Evolutionary conservation across 2,329 filamentous ascomycete species (phyloP).

Genomic region (Aspergillus sp.): DNA sequence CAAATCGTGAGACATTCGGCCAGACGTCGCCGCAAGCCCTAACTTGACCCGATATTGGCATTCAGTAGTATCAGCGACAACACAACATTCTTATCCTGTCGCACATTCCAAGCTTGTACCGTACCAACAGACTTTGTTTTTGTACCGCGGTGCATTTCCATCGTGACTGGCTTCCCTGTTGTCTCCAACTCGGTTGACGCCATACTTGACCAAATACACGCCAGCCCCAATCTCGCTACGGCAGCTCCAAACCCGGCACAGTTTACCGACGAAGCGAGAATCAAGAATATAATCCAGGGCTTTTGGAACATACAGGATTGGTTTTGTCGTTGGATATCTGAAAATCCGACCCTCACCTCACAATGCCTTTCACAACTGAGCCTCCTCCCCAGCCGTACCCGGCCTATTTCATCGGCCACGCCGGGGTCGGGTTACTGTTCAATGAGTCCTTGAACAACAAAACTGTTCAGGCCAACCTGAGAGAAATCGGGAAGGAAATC

Average conservation of each 20-base stretch:
- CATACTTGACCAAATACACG: background rate
- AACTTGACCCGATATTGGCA: too few relatives aligned
- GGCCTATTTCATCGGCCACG: background rate
- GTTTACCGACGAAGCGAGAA: too few relatives aligned
- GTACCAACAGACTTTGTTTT: background rate
- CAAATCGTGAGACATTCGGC: too few relatives aligned
- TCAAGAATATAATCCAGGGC: background rate
- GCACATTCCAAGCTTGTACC: background rate
- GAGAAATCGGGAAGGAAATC: background rate
- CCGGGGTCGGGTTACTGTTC: background rate
- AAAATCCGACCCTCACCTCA: background rate
- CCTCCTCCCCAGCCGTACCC: background rate
- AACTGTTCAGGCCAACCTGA: background rate
- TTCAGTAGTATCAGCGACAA: too few relatives aligned
- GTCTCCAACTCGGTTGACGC: background rate
- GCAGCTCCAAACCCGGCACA: background rate
- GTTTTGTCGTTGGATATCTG: too few relatives aligned
- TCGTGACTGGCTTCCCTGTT: too few relatives aligned
- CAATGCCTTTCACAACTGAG: background rate
- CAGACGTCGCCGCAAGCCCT: too few relatives aligned
- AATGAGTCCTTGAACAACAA: background rate
- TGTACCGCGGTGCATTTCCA: too few relatives aligned
- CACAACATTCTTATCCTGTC: background rate
- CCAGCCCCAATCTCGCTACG: background rate
- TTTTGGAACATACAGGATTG: too few relatives aligned